A percentile compares a stretch with the other conserved stretches of the same genome.
These are phyloP conservation scores for Lachnellula cervina DNA, from an alignment of 2,329 filamentous ascomycete species.

Conservation along the genomic window DNA sequence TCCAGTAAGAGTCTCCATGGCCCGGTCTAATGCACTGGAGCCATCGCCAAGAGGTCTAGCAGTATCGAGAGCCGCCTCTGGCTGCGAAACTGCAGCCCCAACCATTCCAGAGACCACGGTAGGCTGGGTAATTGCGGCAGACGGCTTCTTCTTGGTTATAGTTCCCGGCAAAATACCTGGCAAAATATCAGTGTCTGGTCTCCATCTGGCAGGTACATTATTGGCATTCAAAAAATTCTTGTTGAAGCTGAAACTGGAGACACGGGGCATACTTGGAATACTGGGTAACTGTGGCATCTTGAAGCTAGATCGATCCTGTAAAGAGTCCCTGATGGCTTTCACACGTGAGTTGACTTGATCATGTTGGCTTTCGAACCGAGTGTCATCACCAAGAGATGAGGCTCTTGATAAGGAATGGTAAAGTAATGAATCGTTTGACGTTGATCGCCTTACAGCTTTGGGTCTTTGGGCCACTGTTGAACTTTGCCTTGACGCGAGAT, in stretches of 20 bases:
- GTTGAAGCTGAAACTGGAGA: constrained; percentile 36
- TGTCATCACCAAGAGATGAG: constrained; percentile 80
- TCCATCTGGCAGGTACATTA: constrained; percentile 22
- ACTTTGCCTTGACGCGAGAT: background rate
- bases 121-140: constrained; percentile 8
- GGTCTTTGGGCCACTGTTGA: constrained; percentile 10
- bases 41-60: constrained; percentile 16
- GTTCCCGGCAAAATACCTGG: constrained; percentile 26
- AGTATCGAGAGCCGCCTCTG: constrained; percentile 14
- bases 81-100: constrained; percentile 12
- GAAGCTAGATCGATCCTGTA: constrained; percentile 73
- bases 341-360: constrained; percentile 84
- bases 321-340: constrained; percentile 85
- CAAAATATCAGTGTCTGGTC: constrained; percentile 23
- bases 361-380: constrained; percentile 71
- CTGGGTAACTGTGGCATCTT: constrained; percentile 59
- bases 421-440: constrained; percentile 75
- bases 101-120: constrained; percentile 16
- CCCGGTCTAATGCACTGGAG: constrained; percentile 39
- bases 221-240: constrained; percentile 28
- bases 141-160: constrained; percentile 18
- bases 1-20: constrained; percentile 67
- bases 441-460: constrained; percentile 50
- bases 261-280: constrained; percentile 40
- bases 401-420: constrained; percentile 71